Percentiles rank a stretch among this genome's conserved stretches.
These are phyloP conservation scores for Trichoderma pleuroti DNA, from an alignment of 2,329 filamentous ascomycete species.

Conservation along the genomic window DNA sequence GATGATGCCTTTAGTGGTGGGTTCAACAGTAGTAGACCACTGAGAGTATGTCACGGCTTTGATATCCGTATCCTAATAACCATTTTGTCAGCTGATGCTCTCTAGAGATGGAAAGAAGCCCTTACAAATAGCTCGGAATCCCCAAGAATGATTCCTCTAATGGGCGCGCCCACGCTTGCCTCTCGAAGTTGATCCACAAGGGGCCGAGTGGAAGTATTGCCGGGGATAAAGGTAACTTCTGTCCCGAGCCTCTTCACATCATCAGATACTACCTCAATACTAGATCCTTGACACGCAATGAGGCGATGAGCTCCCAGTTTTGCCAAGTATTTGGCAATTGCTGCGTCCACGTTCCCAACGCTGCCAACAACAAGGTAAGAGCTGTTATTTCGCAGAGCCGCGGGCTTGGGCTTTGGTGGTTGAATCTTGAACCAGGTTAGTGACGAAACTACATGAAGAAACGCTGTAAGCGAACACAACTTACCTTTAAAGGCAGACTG, in stretches of 20 bases:
- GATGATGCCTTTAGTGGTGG: not conserved
- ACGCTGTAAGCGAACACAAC: not conserved
- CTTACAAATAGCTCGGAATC: not conserved
- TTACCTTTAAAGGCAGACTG: slow-evolving; percentile 12
- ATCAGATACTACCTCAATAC: not conserved
- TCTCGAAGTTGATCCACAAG: slow-evolving; percentile 4
- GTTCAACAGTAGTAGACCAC: not conserved
- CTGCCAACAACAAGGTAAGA: slow-evolving; percentile 11
- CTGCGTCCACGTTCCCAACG: not conserved
- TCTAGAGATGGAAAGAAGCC: not conserved
- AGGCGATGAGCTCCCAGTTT: slow-evolving; percentile 12
- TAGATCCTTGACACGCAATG: not conserved
- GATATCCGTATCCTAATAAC: not conserved
- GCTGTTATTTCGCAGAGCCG: slow-evolving; percentile 7
- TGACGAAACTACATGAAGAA: not conserved
- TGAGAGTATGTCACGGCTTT: not conserved
- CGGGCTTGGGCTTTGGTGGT: slow-evolving; percentile 12
- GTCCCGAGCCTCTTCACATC: slow-evolving; percentile 2
- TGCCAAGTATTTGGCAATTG: slow-evolving; percentile 10
- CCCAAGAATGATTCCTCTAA: slow-evolving; percentile 12
- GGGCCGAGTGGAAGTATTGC: not conserved
- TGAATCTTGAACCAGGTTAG: slow-evolving; percentile 14
- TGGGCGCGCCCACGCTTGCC: not conserved
- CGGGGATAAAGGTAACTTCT: slow-evolving; percentile 9
- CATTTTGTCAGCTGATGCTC: not conserved